Percentiles rank a stretch among this genome's conserved stretches.
Evolutionary conservation across 768 basidiomycete genomes (phyloP).

Genomic region (Phlebiopsis gigantea): DNA sequence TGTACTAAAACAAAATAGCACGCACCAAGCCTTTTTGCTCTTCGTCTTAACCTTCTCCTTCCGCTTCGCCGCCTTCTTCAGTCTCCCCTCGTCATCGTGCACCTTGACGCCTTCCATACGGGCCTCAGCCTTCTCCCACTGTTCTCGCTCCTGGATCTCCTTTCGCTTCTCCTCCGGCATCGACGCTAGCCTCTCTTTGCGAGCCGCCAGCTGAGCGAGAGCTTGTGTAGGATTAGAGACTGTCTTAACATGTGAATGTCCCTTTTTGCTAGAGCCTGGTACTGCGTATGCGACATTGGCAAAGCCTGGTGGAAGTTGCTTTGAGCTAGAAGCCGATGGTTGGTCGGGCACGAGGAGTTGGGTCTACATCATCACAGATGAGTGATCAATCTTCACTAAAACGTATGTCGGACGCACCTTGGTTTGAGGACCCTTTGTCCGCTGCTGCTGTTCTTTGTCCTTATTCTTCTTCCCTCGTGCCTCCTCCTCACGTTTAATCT

Average conservation of each 20-base stretch:
- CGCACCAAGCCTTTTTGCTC: slow-evolving; percentile 82
- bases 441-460: slow-evolving; percentile 43
- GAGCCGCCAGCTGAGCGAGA: slow-evolving; percentile 69
- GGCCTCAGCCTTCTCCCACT: slow-evolving; percentile 88
- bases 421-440: slow-evolving; percentile 36
- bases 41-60: slow-evolving; percentile 87
- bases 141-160: slow-evolving; percentile 71
- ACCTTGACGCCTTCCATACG: slow-evolving; percentile 90
- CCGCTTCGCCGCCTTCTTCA: slow-evolving; percentile 93
- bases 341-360: slow-evolving; percentile 69
- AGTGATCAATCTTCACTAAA: background rate
- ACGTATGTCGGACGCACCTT: slow-evolving; percentile 40
- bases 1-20: slow-evolving; percentile 11
- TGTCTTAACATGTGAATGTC: slow-evolving; percentile 49
- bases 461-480: slow-evolving; percentile 40
- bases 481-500: slow-evolving; percentile 64
- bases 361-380: slow-evolving; percentile 35
- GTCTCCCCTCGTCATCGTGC: slow-evolving; percentile 71
- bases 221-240: slow-evolving; percentile 83
- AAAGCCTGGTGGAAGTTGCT: slow-evolving; percentile 25
- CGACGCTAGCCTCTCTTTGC: slow-evolving; percentile 70
- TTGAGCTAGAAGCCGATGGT: slow-evolving; percentile 18
- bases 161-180: slow-evolving; percentile 84
- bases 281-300: slow-evolving; percentile 67
- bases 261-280: slow-evolving; percentile 39